These are phyloP conservation scores for Globisporangium radiosum DNA, from an alignment of 352 stramenopile genomes.

Conservation along the genomic window DNA sequence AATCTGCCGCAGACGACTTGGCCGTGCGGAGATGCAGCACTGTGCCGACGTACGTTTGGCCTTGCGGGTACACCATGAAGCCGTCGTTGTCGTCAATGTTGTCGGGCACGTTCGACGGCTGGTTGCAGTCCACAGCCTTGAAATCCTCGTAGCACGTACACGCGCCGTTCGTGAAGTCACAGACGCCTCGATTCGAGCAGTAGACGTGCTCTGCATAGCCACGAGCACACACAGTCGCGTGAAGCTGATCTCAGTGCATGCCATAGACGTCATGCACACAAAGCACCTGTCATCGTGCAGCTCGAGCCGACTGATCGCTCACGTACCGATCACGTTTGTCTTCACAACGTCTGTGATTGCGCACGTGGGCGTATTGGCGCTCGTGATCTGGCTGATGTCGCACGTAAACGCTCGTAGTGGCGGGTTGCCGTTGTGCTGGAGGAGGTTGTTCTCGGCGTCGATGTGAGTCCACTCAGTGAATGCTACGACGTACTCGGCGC, in stretches of 20 bases:
- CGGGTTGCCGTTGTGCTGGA: constrained; percentile 72
- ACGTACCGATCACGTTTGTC: constrained; percentile 48
- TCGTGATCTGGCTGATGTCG: constrained; percentile 48
- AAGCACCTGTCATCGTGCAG: not conserved
- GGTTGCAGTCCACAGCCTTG: constrained; percentile 63
- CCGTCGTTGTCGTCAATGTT: constrained; percentile 67
- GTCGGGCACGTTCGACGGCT: constrained; percentile 55
- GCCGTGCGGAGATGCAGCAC: constrained; percentile 57
- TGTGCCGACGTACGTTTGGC: constrained; percentile 40
- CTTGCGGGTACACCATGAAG: constrained; percentile 59
- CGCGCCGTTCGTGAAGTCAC: constrained; percentile 56
- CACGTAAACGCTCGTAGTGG: constrained; percentile 70
- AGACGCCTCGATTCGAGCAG: constrained; percentile 76
- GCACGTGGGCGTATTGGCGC: constrained; percentile 44
- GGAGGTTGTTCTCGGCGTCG: constrained; percentile 79
- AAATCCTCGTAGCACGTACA: constrained; percentile 77
- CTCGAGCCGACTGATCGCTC: not conserved
- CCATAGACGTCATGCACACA: not conserved
- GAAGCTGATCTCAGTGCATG: too few relatives aligned
- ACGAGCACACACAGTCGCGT: not conserved
- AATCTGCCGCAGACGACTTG: constrained; percentile 51
- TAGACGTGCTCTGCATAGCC: constrained; percentile 54
- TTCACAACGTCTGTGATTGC: constrained; percentile 51
- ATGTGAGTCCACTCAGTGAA: constrained; percentile 57
- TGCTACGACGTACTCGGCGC: constrained; percentile 53